Evolutionary conservation across 1,284 basidiomycete species (phyloP).

Genomic region (Melampsora abietis-canadensis): DNA sequence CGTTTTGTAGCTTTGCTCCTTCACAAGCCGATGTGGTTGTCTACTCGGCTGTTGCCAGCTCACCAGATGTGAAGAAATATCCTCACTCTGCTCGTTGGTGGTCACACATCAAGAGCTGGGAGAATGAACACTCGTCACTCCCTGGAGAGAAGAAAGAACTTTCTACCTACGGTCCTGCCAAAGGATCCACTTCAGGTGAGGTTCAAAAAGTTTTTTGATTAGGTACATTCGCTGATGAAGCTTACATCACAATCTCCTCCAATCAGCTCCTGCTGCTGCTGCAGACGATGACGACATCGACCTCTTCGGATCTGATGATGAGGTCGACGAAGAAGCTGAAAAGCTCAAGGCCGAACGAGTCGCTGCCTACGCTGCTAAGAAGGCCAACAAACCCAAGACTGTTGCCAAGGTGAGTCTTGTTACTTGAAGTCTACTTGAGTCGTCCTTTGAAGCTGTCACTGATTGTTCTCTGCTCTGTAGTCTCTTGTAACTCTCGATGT

Average conservation of each 20-base stretch:
- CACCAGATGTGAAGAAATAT: constrained; percentile 66
- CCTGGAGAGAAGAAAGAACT: constrained; percentile 76
- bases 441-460: background rate
- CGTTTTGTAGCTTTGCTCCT: constrained; percentile 72
- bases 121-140: constrained; percentile 70
- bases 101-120: constrained; percentile 84
- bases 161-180: constrained; percentile 54
- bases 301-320: constrained; percentile 82
- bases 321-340: constrained; percentile 89
- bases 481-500: constrained; percentile 94
- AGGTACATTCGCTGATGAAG: constrained; percentile 54
- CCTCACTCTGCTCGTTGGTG: constrained; percentile 90
- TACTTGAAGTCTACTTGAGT: background rate
- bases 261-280: constrained; percentile 57
- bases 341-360: constrained; percentile 91
- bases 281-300: constrained; percentile 87
- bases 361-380: constrained; percentile 87
- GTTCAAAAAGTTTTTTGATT: background rate
- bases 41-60: constrained; percentile 71
- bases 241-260: constrained; percentile 56
- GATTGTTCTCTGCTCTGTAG: constrained; percentile 55
- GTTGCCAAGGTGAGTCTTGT: constrained; percentile 71
- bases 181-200: constrained; percentile 45
- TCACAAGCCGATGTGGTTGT: constrained; percentile 95
- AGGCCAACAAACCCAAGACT: constrained; percentile 71